Conservation (phyloP, 345 rosid species). For the Rhizophora apiculata region DNA sequence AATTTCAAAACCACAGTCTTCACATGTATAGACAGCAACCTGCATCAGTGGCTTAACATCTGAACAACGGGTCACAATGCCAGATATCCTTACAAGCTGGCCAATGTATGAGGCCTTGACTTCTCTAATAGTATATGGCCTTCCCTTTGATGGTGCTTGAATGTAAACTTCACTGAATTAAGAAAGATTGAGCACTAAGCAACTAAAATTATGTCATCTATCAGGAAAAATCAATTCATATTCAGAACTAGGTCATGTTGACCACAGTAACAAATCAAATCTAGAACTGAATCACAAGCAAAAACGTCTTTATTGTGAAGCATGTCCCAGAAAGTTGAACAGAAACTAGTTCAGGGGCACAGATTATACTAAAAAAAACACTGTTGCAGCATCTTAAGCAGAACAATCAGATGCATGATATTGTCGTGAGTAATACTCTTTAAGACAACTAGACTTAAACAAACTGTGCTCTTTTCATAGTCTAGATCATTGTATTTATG, state of each 20-base stretch:
- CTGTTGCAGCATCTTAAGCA: no score
- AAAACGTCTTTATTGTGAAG: no score
- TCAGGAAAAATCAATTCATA: neutral
- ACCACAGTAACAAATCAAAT: neutral
- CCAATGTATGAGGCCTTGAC: constrained; percentile 93
- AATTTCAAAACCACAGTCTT: constrained; percentile 92
- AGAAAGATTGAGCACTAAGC: constrained; percentile 1
- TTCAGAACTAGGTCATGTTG: neutral
- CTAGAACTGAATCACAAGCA: neutral
- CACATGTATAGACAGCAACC: constrained; percentile 96
- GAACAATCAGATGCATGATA: no score
- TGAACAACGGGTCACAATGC: constrained; percentile 95
- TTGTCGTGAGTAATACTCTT: no score
- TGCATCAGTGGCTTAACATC: constrained; percentile 99
- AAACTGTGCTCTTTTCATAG: no score
- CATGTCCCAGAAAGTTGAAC: no score
- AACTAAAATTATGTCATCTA: neutral
- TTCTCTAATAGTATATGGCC: constrained; percentile 80
- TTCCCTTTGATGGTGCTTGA: constrained; percentile 75
- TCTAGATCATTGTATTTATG: no score
- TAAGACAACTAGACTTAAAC: no score
- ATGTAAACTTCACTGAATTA: constrained; percentile 79
- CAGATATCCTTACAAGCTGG: constrained; percentile 83
- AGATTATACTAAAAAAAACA: no score
- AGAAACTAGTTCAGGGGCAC: no score